Evolutionary conservation across 495 filamentous ascomycete genomes (phyloP).

Genomic region (Ramalina intermedia): DNA sequence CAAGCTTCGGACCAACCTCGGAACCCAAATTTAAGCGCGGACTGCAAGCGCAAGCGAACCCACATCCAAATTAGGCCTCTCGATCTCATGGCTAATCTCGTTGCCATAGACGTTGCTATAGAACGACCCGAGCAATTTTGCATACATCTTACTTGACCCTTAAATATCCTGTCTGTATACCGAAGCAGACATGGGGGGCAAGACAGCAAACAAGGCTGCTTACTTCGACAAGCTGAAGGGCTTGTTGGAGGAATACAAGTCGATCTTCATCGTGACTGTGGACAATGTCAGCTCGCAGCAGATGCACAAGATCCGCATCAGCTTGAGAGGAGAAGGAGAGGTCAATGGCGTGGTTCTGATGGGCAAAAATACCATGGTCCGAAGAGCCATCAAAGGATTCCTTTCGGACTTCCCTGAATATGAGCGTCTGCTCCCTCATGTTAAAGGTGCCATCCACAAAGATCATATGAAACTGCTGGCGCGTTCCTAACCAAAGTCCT

Average conservation of each 20-base stretch:
- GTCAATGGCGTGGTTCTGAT: slow-evolving; percentile 75
- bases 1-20: not conserved
- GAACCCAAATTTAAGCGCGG: not conserved
- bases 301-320: slow-evolving; percentile 98
- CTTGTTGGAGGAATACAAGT: slow-evolving; percentile 81
- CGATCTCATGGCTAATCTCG: not conserved
- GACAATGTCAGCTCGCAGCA: slow-evolving; percentile 97
- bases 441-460: slow-evolving; percentile 47
- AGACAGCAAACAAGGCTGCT: slow-evolving; percentile 77
- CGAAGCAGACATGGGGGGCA: slow-evolving; percentile 99
- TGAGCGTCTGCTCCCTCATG: slow-evolving; percentile 88
- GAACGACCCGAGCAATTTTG: not conserved
- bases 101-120: not conserved
- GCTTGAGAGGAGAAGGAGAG: slow-evolving; percentile 65
- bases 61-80: not conserved
- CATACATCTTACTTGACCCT: slow-evolving; percentile 43
- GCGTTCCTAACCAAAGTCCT: not conserved
- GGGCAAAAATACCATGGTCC: slow-evolving; percentile 85
- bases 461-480: not conserved
- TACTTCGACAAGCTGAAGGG: slow-evolving; percentile 99
- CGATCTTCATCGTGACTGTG: slow-evolving; percentile 92
- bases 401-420: slow-evolving; percentile 81
- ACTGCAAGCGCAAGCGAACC: slow-evolving; percentile 7
- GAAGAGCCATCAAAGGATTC: slow-evolving; percentile 96
- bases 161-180: slow-evolving; percentile 93